Percentiles rank a stretch among this genome's conserved stretches.
phyloP scores from a whole-genome alignment of 768 basidiomycete genomes.

The Kondoa malvinella region DNA sequence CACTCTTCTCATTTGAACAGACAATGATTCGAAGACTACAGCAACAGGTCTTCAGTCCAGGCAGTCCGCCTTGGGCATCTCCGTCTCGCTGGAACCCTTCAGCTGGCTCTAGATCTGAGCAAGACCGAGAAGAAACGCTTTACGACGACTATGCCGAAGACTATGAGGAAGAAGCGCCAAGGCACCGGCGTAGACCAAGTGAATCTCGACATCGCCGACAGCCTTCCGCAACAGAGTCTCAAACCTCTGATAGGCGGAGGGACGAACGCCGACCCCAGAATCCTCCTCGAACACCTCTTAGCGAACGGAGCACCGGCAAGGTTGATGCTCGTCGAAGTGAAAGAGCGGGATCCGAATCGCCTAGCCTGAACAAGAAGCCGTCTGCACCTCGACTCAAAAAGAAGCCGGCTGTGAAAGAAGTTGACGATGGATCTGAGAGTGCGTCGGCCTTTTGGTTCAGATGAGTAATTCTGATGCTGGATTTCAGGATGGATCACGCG shows the following conservation, averaged over 20 bases:
- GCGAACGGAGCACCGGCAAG: background rate
- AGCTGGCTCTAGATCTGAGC: background rate
- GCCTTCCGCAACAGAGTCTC: background rate
- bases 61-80: background rate
- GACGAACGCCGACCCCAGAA: background rate
- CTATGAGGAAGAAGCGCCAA: background rate
- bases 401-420: background rate
- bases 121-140: background rate
- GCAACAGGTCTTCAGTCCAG: background rate
- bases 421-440: slow-evolving; percentile 7
- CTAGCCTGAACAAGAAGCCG: background rate
- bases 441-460: background rate
- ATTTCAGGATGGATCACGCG: background rate
- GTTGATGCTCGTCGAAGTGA: background rate
- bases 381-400: background rate
- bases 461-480: background rate
- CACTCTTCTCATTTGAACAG: background rate
- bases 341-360: background rate
- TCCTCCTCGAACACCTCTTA: background rate
- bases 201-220: background rate
- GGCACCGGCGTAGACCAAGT: background rate
- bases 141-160: background rate
- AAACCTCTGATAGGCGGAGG: background rate
- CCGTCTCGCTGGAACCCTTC: background rate
- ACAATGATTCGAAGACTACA: background rate